phyloP scores from a whole-genome alignment of 2,329 filamentous ascomycete species.

The Penicillium digitatum region DNA sequence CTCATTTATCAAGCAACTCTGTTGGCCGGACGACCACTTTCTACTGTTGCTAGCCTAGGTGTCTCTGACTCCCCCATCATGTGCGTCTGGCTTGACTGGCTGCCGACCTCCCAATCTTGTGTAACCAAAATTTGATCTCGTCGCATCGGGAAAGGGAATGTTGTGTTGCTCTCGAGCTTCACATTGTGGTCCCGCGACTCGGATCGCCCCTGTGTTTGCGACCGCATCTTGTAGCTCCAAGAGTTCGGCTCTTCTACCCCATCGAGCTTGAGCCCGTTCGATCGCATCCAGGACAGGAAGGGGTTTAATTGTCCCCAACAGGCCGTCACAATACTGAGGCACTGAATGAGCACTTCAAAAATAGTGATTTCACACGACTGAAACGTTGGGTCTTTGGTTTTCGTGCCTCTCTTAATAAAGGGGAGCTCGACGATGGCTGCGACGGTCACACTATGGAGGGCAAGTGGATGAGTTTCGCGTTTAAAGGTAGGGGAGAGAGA shows the following conservation, averaged over 20 bases:
- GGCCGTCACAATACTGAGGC: slow-evolving; percentile 25
- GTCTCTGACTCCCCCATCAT: not conserved
- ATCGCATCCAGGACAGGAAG: slow-evolving; percentile 16
- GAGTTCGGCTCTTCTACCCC: slow-evolving; percentile 11
- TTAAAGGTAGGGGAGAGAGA: not conserved
- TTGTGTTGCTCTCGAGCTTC: not conserved
- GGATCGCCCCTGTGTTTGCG: slow-evolving; percentile 2
- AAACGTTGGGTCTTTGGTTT: slow-evolving; percentile 17
- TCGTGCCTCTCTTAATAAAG: slow-evolving; percentile 7
- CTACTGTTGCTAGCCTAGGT: not conserved
- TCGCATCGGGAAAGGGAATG: not conserved
- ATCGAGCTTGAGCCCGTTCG: slow-evolving; percentile 10
- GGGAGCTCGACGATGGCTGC: slow-evolving; percentile 14
- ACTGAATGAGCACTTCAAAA: slow-evolving; percentile 18
- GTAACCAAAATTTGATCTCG: slow-evolving; percentile 10
- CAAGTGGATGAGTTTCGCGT: not conserved
- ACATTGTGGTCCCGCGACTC: not conserved
- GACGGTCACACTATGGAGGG: slow-evolving; percentile 11
- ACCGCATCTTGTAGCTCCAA: slow-evolving; percentile 3
- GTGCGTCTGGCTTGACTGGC: slow-evolving; percentile 11
- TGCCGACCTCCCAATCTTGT: slow-evolving; percentile 13
- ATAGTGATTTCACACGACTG: slow-evolving; percentile 20
- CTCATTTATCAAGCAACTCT: not conserved
- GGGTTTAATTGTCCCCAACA: slow-evolving; percentile 23
- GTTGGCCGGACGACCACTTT: not conserved